Conservation (phyloP, 2,329 filamentous ascomycete species). For the Aspergillus uvarum region DNA sequence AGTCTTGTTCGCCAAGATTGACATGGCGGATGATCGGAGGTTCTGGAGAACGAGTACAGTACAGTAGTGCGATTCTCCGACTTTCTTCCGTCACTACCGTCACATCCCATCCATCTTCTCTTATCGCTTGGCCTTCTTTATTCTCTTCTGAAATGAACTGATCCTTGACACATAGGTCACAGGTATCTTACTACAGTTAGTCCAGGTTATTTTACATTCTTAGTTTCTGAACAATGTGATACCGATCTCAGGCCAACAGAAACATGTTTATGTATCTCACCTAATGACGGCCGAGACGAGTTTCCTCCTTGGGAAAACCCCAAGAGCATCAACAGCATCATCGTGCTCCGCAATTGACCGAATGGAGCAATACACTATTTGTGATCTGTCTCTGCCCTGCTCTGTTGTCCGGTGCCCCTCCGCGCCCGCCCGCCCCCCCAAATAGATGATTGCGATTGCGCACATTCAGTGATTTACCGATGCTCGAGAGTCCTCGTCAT, state of each 20-base stretch:
- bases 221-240: background rate
- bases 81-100: background rate
- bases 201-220: background rate
- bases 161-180: background rate
- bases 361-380: background rate
- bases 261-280: too few species aligned
- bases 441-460: background rate
- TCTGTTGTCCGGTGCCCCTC: background rate
- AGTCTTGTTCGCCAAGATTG: background rate
- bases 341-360: background rate
- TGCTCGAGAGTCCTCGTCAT: background rate
- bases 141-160: background rate
- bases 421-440: background rate
- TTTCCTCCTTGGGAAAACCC: background rate
- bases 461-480: background rate
- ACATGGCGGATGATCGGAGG: background rate
- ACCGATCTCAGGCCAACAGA: background rate
- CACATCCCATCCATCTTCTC: background rate
- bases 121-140: background rate
- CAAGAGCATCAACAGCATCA: background rate
- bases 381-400: background rate
- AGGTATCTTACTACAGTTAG: background rate
- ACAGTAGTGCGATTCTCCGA: background rate
- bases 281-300: background rate
- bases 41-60: background rate